Percentiles rank a stretch among this genome's conserved stretches.
Conservation (phyloP, 2,329 filamentous ascomycete genomes). For the Immersiporthe knoxdaviesiana region DNA sequence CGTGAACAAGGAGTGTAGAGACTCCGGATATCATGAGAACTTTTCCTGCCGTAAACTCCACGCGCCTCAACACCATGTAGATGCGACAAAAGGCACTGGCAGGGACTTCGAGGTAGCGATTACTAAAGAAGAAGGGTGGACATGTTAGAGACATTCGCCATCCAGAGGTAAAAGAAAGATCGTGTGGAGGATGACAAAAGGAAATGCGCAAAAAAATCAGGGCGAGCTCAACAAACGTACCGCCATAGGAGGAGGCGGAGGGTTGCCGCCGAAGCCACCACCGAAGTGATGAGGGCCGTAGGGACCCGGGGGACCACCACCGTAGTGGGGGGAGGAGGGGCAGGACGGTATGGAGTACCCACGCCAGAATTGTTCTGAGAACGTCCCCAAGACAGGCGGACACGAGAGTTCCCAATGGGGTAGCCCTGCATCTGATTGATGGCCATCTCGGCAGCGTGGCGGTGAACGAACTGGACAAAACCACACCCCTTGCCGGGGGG, state of each 20-base stretch:
- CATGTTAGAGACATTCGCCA: conserved; percentile 15
- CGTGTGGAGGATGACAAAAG: not conserved
- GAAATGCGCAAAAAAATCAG: not conserved
- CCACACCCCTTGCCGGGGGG: conserved; percentile 98
- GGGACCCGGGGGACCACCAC: conserved; percentile 45
- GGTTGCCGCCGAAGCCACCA: conserved; percentile 34
- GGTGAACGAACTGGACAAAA: conserved; percentile 98
- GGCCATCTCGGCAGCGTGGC: conserved; percentile 98
- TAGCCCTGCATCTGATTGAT: conserved; percentile 99
- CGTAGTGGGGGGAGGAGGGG: conserved; percentile 68
- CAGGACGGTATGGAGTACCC: conserved; percentile 94
- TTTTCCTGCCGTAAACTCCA: conserved; percentile 31
- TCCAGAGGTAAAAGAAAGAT: not conserved
- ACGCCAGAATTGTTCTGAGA: conserved; percentile 99
- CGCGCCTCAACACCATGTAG: conserved; percentile 31
- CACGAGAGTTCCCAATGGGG: conserved; percentile 97
- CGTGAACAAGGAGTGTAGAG: conserved; percentile 25
- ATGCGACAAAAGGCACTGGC: conserved; percentile 31
- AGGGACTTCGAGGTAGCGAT: conserved; percentile 26
- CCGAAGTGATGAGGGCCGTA: conserved; percentile 54
- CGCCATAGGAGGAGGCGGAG: conserved; percentile 29
- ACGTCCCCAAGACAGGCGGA: conserved; percentile 95
- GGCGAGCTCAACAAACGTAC: conserved; percentile 25
- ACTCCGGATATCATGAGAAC: conserved; percentile 29
- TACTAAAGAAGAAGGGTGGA: conserved; percentile 18